phyloP scores from a whole-genome alignment of 768 basidiomycete genomes.

The Asterophora lycoperdoides region DNA sequence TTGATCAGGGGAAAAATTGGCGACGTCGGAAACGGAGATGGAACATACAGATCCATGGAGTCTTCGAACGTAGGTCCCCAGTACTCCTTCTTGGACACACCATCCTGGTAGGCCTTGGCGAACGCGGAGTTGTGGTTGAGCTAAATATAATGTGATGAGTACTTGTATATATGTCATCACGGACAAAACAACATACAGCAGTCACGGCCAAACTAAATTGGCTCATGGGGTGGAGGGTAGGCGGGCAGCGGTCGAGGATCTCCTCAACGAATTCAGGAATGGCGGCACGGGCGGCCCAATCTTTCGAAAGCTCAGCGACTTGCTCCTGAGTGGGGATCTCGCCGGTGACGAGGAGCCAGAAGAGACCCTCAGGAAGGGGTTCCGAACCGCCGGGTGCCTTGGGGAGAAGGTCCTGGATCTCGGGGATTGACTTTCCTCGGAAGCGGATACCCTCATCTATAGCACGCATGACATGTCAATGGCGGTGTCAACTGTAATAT shows the following conservation, averaged over 20 bases:
- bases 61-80: conserved; percentile 94
- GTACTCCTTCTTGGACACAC: conserved; percentile 93
- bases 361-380: conserved; percentile 90
- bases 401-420: conserved; percentile 81
- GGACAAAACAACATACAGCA: conserved; percentile 51
- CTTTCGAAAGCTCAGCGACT: conserved; percentile 78
- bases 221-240: conserved; percentile 97
- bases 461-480: background rate
- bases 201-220: conserved; percentile 97
- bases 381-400: conserved; percentile 86
- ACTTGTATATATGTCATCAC: conserved; percentile 1
- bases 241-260: conserved; percentile 87
- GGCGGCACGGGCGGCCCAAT: conserved; percentile 91
- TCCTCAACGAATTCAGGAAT: conserved; percentile 97
- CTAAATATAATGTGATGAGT: conserved; percentile 30
- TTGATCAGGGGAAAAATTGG: conserved; percentile 4
- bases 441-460: conserved; percentile 96
- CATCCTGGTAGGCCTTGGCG: conserved; percentile 90
- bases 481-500: conserved; percentile 5
- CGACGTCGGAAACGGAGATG: background rate
- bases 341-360: conserved; percentile 94
- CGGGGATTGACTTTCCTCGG: conserved; percentile 93
- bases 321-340: conserved; percentile 92
- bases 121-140: conserved; percentile 96
- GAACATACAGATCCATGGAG: conserved; percentile 72